Percentiles rank a stretch among this genome's conserved stretches.
Conservation (phyloP, 768 basidiomycete genomes). For the Leccinum barrowsii region DNA sequence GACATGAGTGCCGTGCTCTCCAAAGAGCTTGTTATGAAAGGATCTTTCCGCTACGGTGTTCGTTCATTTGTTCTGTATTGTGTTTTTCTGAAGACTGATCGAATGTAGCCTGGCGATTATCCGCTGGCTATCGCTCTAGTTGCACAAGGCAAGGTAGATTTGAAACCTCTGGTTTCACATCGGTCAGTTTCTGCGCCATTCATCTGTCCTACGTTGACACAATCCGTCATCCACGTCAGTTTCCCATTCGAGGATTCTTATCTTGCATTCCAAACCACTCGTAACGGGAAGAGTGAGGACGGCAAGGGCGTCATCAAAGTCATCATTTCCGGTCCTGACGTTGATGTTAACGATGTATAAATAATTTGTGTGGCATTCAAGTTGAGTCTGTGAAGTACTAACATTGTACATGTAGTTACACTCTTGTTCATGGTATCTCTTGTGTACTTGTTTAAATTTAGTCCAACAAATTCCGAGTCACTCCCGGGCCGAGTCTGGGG, state of each 20-base stretch:
- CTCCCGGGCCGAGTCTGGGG: too few relatives aligned
- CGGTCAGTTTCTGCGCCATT: conserved; percentile 41
- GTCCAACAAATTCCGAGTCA: neutral
- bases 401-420: neutral
- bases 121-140: conserved; percentile 81
- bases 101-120: conserved; percentile 73
- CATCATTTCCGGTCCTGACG: conserved; percentile 80
- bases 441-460: too few relatives aligned
- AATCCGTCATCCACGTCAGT: conserved; percentile 30
- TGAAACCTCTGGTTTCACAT: conserved; percentile 88
- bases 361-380: neutral
- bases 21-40: conserved; percentile 81
- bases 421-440: neutral
- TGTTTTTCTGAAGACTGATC: neutral
- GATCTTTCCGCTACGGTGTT: conserved; percentile 91
- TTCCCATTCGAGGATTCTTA: conserved; percentile 76
- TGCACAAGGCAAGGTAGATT: conserved; percentile 75
- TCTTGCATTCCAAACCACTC: conserved; percentile 79
- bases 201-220: neutral
- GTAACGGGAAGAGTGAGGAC: conserved; percentile 75
- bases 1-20: conserved; percentile 66
- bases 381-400: neutral
- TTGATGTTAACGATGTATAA: conserved; percentile 41
- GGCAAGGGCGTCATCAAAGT: conserved; percentile 88
- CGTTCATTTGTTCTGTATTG: conserved; percentile 19